Conservation (phyloP, 768 basidiomycete genomes). For the Boletus sp. region DNA sequence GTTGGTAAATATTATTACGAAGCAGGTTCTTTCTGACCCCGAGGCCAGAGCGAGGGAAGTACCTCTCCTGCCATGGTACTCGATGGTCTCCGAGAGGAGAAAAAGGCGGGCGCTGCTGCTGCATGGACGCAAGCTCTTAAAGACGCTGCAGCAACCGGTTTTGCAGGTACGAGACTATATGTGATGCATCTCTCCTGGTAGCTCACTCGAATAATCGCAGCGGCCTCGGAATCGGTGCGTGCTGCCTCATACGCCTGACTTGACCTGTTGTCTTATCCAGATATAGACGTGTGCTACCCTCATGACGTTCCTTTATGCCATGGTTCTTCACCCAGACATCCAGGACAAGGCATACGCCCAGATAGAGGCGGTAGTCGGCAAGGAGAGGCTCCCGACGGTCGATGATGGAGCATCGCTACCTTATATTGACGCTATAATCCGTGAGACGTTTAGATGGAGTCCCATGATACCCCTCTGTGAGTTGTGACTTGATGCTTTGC, state of each 20-base stretch:
- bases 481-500: not conserved
- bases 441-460: conserved; percentile 30
- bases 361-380: conserved; percentile 21
- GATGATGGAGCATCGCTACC: conserved; percentile 27
- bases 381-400: conserved; percentile 16
- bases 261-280: not conserved
- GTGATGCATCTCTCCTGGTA: not conserved
- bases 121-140: conserved; percentile 9
- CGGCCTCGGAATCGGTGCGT: conserved; percentile 18
- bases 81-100: conserved; percentile 10
- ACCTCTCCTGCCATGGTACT: conserved; percentile 15
- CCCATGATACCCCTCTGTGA: conserved; percentile 15
- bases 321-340: conserved; percentile 15
- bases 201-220: conserved; percentile 1
- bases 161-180: conserved; percentile 5
- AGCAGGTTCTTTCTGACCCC: not conserved
- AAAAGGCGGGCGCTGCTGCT: not conserved
- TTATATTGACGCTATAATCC: conserved; percentile 38
- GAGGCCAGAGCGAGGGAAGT: conserved; percentile 8
- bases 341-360: conserved; percentile 18
- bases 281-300: conserved; percentile 10
- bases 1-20: conserved; percentile 11
- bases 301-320: conserved; percentile 13
- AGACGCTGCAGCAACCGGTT: conserved; percentile 16
- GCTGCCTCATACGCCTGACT: not conserved